These are phyloP conservation scores for Myriosclerotinia curreyana DNA, from an alignment of 2,329 filamentous ascomycete species.

Conservation along the genomic window DNA sequence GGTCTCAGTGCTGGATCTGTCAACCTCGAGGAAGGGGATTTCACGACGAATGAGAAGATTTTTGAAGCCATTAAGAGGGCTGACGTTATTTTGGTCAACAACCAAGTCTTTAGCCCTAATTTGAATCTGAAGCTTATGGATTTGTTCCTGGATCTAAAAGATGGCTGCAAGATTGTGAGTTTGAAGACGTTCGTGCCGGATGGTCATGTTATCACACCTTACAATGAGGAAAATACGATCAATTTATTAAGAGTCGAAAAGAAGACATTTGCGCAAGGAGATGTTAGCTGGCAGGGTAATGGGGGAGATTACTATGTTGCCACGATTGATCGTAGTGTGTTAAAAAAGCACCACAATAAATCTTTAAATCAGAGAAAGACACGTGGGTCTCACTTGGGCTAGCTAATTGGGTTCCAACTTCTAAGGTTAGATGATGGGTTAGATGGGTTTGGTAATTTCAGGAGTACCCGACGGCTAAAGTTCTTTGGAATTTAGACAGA, in stretches of 20 bases:
- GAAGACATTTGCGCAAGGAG: constrained; percentile 62
- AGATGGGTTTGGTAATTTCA: background rate
- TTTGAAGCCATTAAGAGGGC: constrained; percentile 73
- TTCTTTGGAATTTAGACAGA: background rate
- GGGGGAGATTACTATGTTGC: constrained; percentile 87
- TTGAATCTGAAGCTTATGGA: constrained; percentile 82
- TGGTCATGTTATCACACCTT: constrained; percentile 67
- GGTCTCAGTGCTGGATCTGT: constrained; percentile 76
- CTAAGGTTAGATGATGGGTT: too few relatives aligned
- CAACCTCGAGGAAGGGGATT: constrained; percentile 79
- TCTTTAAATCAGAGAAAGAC: constrained; percentile 2
- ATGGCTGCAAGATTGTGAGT: constrained; percentile 85
- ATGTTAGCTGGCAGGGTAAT: constrained; percentile 87
- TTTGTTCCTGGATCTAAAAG: constrained; percentile 90
- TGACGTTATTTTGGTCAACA: constrained; percentile 97
- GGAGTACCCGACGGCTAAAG: constrained; percentile 13
- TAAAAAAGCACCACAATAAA: constrained; percentile 19
- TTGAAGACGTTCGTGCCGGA: constrained; percentile 87
- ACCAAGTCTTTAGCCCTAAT: constrained; percentile 87
- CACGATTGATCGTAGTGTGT: constrained; percentile 50
- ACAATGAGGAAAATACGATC: constrained; percentile 75
- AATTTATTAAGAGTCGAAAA: constrained; percentile 77
- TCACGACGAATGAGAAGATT: constrained; percentile 70
- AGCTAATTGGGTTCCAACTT: too few relatives aligned
- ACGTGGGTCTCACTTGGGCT: background rate